Evolutionary conservation across 768 basidiomycete species (phyloP), one percentile per base, ranked within the genome.

Genomic region (Cystobasidium ongulense): DNA sequence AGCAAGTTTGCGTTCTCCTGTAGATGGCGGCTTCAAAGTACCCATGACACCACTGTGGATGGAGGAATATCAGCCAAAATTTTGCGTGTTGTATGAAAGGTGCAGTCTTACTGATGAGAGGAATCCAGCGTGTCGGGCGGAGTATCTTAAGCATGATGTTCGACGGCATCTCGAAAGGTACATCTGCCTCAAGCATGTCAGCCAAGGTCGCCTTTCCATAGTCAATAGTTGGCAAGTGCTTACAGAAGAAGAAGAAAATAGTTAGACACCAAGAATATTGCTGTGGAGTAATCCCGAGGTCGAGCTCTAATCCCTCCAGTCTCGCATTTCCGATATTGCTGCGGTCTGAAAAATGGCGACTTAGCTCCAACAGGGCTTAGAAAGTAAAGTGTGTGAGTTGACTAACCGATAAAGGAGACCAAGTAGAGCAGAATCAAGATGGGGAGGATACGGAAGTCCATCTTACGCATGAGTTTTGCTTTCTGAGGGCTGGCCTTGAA

Each of bases 121-220:
- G 57, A 5, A 59, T 59, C 57, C 57, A 59, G 25, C 57, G 4
- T 11, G 57, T 59, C 2, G 57, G 57, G 25, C 57, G 25, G 15
- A 59, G 33, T 5, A 59, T 59, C 57, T 59, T 59, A 13, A 59
- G 25, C 57, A 59, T 59, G 57, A 59, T 59, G 27, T 59, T 59
- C 4, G 57, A 59, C 4, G 57, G 57, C 57, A 59, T 59, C 23
- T 59, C 57, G 23, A 17, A 59, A 15, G 57, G 57, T 4, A 59
- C 57, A 27, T 59, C 57, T 59, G 57, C 17, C 25, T 46, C 13
- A n/a, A 59, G 33, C 21, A 35, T 59, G 57, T 11, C 33, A 10
- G 7, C n/a, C 21, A 5, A 23, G n/a, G 7, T 29, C 52, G 39
- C 7, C 39, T 39, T 17, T n/a, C n/a, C n/a, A 7, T 23, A n/a